These are phyloP conservation scores for Phyllosticta ampelicida DNA, from an alignment of 2,329 filamentous ascomycete genomes.

Conservation along the genomic window DNA sequence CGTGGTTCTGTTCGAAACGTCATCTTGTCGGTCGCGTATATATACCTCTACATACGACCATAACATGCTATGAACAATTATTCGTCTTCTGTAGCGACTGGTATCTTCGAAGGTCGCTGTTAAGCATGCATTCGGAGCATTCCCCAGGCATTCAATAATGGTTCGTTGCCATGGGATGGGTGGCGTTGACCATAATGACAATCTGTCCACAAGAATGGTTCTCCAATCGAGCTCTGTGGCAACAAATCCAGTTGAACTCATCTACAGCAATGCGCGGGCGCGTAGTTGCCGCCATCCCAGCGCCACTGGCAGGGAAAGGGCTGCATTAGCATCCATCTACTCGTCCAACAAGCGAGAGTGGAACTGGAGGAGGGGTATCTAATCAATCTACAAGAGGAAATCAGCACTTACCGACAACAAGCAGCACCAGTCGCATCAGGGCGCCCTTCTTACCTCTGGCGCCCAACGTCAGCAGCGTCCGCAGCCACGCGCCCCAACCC, in stretches of 20 bases:
- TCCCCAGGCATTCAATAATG: too few relatives aligned
- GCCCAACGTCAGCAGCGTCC: conserved; percentile 6
- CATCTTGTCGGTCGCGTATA: too few relatives aligned
- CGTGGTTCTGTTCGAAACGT: too few relatives aligned
- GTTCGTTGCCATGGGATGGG: too few relatives aligned
- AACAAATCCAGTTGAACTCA: background rate
- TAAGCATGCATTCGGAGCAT: too few relatives aligned
- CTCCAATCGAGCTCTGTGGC: background rate
- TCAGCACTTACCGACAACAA: conserved; percentile 8
- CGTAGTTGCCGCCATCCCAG: background rate
- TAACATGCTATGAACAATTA: too few relatives aligned
- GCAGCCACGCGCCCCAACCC: conserved; percentile 24
- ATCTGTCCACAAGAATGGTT: background rate
- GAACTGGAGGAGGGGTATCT: background rate
- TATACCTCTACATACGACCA: too few relatives aligned
- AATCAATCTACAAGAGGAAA: background rate
- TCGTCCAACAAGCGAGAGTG: background rate
- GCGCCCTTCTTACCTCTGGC: conserved; percentile 8
- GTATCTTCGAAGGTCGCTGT: too few relatives aligned
- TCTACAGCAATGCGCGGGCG: background rate
- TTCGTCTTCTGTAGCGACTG: too few relatives aligned
- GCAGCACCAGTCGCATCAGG: conserved; percentile 1
- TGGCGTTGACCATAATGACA: background rate
- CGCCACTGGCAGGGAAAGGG: background rate
- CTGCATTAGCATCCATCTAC: background rate